Evolutionary conservation across 495 filamentous ascomycete genomes (phyloP).

Genomic region (Xylaria longipes): DNA sequence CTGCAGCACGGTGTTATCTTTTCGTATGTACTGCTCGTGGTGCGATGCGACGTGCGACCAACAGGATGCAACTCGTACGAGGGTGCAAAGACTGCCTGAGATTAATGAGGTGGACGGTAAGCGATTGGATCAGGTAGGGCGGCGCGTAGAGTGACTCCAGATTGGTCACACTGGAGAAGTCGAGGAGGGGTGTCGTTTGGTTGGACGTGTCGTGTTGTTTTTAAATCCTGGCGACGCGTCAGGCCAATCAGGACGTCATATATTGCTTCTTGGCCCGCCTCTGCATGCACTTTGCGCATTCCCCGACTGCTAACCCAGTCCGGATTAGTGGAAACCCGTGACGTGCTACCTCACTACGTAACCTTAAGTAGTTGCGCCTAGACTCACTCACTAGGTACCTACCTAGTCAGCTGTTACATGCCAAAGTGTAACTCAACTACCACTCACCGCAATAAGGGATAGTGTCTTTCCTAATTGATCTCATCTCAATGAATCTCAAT

Average conservation of each 20-base stretch:
- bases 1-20: conserved; percentile 13
- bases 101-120: conserved; percentile 31
- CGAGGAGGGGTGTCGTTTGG: conserved; percentile 20
- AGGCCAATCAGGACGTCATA: conserved; percentile 15
- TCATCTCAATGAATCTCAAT: neutral
- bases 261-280: conserved; percentile 1
- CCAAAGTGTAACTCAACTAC: conserved; percentile 4
- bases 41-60: conserved; percentile 26
- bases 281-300: conserved; percentile 24
- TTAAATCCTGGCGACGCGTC: conserved; percentile 24
- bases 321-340: neutral
- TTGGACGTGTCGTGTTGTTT: conserved; percentile 26
- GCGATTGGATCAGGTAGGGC: conserved; percentile 35
- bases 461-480: neutral
- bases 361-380: neutral
- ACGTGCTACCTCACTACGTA: neutral
- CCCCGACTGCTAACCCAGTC: neutral
- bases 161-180: conserved; percentile 28
- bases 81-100: conserved; percentile 35
- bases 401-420: neutral
- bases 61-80: conserved; percentile 24
- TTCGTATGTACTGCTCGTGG: conserved; percentile 23
- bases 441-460: conserved; percentile 1
- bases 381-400: no score
- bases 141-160: conserved; percentile 39